phyloP scores from a whole-genome alignment of 2,329 filamentous ascomycete species.

The Magnaporthiopsis rhizophila region DNA sequence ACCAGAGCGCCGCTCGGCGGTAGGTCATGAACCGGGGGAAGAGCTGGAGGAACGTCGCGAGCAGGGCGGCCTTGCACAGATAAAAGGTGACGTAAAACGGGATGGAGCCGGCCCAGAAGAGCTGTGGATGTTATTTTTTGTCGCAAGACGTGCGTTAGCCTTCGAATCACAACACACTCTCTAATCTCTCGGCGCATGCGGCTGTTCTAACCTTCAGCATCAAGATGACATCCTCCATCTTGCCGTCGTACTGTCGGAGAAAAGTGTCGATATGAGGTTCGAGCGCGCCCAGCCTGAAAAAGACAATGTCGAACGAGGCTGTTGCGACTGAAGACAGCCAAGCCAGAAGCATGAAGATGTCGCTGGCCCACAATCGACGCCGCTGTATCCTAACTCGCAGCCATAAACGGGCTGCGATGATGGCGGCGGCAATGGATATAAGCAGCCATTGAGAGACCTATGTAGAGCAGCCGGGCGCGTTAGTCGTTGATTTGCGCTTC shows the following conservation, averaged over 20 bases:
- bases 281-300: not conserved
- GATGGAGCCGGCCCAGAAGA: not conserved
- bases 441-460: not conserved
- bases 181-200: too few species aligned
- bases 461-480: not conserved
- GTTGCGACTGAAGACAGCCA: not conserved
- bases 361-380: not conserved
- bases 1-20: not conserved
- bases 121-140: not conserved
- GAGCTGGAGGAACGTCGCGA: not conserved
- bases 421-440: not conserved
- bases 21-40: not conserved
- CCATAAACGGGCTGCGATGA: not conserved
- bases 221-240: not conserved
- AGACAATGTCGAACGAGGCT: not conserved
- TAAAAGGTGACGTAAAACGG: conserved; percentile 1
- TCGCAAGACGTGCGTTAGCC: not conserved
- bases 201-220: not conserved
- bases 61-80: not conserved
- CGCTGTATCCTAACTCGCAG: not conserved
- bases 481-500: not conserved
- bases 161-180: not conserved
- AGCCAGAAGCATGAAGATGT: not conserved
- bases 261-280: not conserved
- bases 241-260: not conserved